Evolutionary conservation across 2,329 filamentous ascomycete genomes (phyloP), one percentile per base, ranked within the genome.

Genomic region (Colletotrichum aenigma): DNA sequence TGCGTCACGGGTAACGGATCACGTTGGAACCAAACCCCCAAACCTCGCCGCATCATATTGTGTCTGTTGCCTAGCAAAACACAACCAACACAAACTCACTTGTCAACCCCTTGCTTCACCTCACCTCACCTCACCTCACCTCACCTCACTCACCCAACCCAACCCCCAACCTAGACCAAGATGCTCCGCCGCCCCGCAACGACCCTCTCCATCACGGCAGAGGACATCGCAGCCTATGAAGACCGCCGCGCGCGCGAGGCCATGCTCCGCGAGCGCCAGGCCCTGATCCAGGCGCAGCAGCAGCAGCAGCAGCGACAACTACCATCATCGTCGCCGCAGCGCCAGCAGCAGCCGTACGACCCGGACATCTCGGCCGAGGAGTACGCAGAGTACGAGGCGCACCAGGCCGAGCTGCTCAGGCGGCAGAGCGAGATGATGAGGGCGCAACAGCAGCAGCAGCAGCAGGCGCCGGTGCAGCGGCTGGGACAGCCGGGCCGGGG

Each of bases 121-220:
- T 28, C 7, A 61, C 13, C 26, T 26, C 21, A 26, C 24, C n/a
- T n/a, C n/a, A n/a, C n/a, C 18, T 28, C 7, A 61, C 13, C 16
- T 18, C 28, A 30, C 28, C 34, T 26, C 67, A 18, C 55, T 21
- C 21, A 65, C 55, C 24, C 55, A 30, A 52, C 55, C 24, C 55
- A 24, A 34, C 32, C 43, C 30, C 55, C 18, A 28, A 24, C 10
- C 15, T 38, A 16, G 18, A 61, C 48, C 76, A 84, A 43, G 9
- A 93, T 94, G 92, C 91, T 94, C 79, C 91, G 92, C 79, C 91
- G 93, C 61, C 89, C 91, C 18, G 89, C 93, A 13, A 95, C 94
- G 62, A 90, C 90, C 16, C 91, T 95, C 77, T 87, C 89, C 70
- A 89, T 95, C 78, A 95, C 93, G 4, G 87, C 91, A 64, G 92